phyloP scores from a whole-genome alignment of 2,329 filamentous ascomycete species.

The Epichloe sylvatica region DNA sequence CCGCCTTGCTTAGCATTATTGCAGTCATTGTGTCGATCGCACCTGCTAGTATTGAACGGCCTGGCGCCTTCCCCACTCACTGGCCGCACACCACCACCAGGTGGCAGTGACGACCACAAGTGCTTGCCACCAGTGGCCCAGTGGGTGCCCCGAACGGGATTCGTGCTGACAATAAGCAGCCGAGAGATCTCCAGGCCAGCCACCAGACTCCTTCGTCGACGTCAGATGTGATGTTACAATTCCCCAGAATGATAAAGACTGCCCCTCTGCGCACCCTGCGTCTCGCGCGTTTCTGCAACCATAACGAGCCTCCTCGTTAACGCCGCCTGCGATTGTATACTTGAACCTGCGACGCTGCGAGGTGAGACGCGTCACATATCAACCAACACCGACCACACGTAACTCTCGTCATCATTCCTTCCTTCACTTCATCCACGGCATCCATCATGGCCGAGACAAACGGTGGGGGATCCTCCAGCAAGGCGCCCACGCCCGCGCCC shows the following conservation, averaged over 20 bases:
- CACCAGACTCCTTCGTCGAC: neutral
- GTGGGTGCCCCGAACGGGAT: neutral
- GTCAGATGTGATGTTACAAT: neutral
- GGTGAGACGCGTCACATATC: neutral
- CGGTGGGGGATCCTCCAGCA: slow-evolving; percentile 17
- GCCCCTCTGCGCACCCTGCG: neutral
- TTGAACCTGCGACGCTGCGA: neutral
- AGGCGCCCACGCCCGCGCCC: slow-evolving; percentile 13
- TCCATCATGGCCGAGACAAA: slow-evolving; percentile 13
- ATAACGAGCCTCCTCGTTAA: too few species aligned
- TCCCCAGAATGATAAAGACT: neutral
- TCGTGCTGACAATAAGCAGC: neutral
- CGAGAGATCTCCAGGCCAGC: neutral
- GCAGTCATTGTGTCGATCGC: too few species aligned
- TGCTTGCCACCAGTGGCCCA: too few species aligned
- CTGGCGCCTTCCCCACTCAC: neutral
- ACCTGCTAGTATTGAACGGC: too few species aligned
- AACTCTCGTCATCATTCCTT: slow-evolving; percentile 6
- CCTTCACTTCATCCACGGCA: slow-evolving; percentile 7
- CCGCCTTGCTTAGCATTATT: too few species aligned
- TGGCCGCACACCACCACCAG: too few species aligned
- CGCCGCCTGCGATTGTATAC: too few species aligned
- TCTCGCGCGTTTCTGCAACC: too few species aligned
- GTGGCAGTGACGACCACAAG: too few species aligned
- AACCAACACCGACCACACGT: neutral